Evolutionary conservation across 2,329 filamentous ascomycete genomes (phyloP), one percentile per base, ranked within the genome.

Genomic region (Exophiala calicioides): DNA sequence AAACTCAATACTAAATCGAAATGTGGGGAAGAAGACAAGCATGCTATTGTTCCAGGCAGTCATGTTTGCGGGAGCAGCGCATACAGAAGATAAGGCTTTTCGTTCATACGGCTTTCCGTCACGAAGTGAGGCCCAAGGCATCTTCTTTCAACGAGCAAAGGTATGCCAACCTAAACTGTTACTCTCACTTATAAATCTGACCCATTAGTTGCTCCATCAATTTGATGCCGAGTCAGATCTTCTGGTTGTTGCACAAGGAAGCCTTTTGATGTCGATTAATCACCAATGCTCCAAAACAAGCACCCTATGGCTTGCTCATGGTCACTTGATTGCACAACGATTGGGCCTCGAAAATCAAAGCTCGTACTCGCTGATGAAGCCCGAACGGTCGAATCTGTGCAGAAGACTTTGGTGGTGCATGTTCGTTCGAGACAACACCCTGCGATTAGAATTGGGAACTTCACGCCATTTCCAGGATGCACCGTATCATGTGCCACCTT

Each of bases 371-470:
- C 84, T 80, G 58, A 88, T 95, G 79, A 78, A 86, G 23, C 68
- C 72, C 2, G 76, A 80, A 40, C 85, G 86, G 60, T 85, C 89
- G 63, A 88, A 83, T 61, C 73, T 95, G 40, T 95, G 90, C 86
- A 95, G 94, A 70, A 79, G 90, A 40, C 91, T 96, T 57, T 96
- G 90, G 90, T 96, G 90, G 90, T 94, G 88, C 21, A 94, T 88
- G 53, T 95, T 94, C 62, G 95, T 95, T 81, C 84, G 90, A 41
- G 90, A 96, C 67, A 85, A 90, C 36, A 77, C 95, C 29, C 89
- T 96, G 53, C 90, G 90, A 1, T 73, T 96, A 10, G 90, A 90
- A 47, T 95, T 96, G 90, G 81, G 90, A 47, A 81, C 90, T 40
- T 90, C 90, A 4, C 95, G 89, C 21, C 79, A 89, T 43, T 91